Evolutionary conservation across 805 yeast species (phyloP), one percentile per base, ranked within the genome.

Genomic region (Myxozyma kluyveri): DNA sequence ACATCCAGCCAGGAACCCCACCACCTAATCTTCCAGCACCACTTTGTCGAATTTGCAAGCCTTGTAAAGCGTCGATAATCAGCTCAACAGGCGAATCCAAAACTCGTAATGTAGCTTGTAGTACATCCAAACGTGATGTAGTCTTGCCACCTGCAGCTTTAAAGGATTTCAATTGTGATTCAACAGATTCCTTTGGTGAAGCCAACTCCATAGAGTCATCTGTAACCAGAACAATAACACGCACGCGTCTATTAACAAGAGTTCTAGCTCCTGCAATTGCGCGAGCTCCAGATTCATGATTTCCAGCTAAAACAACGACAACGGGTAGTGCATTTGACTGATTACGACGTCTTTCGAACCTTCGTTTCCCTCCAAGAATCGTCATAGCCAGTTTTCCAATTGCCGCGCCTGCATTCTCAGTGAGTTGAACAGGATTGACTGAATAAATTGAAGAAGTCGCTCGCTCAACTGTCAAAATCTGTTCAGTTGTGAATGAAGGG

Each of bases 291-390:
- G 91, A 76, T 50, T 83, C 73, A 49, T 82, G 82, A 40, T 55
- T 51, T 61, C 84, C 84, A n/a, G 95, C 93, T 24, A 88, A 71
- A 1, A 84, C 69, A 12, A 88, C 71, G 2, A 86, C 83, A 49
- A 88, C 69, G 1, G 96, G 96, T 6, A 89, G 86, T 18, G 86
- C 75, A 64, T 89, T 88, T 63, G 84, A 86, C 66, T 86, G 86
- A 63, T 83, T 88, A 65, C 86, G 86, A n/a, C 74, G 71, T 26
- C 75, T 72, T 35, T 81, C 75, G 50, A 88, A 72, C 59, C 96
- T 74, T 4, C 80, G 74, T 9, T 78, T 67, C 0, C 95, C 95
- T 10, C 95, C 89, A 19, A 89, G 72, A 18, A 81, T 76, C 47
- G 76, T 73, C 24, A 83, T 72, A 1, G 85, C 75, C 46, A 85